Base-by-base conservation (phyloP, 768 basidiomycete species). In the Termitomyces sp. region DNA sequence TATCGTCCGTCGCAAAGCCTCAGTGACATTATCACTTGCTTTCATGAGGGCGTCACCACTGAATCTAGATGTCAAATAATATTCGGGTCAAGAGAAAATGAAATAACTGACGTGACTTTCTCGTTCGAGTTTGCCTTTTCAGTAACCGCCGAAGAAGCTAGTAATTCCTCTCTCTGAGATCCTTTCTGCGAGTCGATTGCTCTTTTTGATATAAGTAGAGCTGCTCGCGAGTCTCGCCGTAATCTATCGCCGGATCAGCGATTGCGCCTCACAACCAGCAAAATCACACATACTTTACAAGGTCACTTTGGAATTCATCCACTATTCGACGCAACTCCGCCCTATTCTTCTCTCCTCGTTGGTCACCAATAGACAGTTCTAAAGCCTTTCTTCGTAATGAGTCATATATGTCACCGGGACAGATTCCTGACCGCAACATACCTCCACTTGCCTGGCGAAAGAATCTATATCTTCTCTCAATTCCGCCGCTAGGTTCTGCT, bases 31-130 rank as follows among this genome's bases (percentile, higher is more conserved):
- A 59, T 89, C 82, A 54, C 87, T 92, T n/a, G 92, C 86, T 61
- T 85, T 85, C 87, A 95, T 94, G 12, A 99, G 79, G 0, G 81
- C 80, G 62, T 97, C 95, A 61, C 94, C 93, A 8, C 87, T 89
- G 45, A 29, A 37, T 25, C 17, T 37, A 8, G 32, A 48, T 38
- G 32, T 57, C 38, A 49, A 21, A 34, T 40, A 27, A 59, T 14
- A 29, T 40, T 46, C 9, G 11, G 31, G 9, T 34, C n/a, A 9
- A 52, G n/a, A 47, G n/a, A 32, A 4, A 37, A 38, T 51, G 25
- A 31, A 25, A 27, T 21, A 7, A 82, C 85, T 55, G 59, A 88
- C 88, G 78, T 75, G 53, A 77, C 74, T 75, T 89, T 89, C 71
- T 84, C 88, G 48, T 78, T 80, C 17, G 72, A 62, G 12, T 67